Evolutionary conservation across 495 filamentous ascomycete genomes (phyloP).

Genomic region (Penicillium bovifimosum): DNA sequence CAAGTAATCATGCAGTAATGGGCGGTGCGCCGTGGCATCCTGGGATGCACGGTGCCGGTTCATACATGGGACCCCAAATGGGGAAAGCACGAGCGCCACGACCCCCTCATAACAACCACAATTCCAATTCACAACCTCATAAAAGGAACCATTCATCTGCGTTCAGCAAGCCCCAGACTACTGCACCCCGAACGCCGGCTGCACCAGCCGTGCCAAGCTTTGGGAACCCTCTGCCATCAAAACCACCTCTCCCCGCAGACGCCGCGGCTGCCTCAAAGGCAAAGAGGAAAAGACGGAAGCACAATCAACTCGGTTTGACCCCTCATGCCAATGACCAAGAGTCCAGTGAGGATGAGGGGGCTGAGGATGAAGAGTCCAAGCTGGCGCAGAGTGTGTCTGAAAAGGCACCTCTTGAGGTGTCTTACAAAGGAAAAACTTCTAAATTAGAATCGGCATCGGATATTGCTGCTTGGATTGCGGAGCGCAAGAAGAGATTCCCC

Average conservation of each 20-base stretch:
- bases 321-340: slow-evolving; percentile 68
- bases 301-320: slow-evolving; percentile 75
- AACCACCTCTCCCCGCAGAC: slow-evolving; percentile 50
- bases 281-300: slow-evolving; percentile 74
- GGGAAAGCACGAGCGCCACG: slow-evolving; percentile 33
- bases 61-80: slow-evolving; percentile 18
- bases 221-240: slow-evolving; percentile 52
- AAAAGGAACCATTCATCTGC: slow-evolving; percentile 41
- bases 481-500: slow-evolving; percentile 72
- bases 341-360: slow-evolving; percentile 56
- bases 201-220: slow-evolving; percentile 59
- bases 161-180: slow-evolving; percentile 38
- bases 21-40: slow-evolving; percentile 55
- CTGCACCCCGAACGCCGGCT: slow-evolving; percentile 40
- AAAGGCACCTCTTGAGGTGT: slow-evolving; percentile 37
- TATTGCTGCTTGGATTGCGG: slow-evolving; percentile 72
- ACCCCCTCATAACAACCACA: slow-evolving; percentile 42
- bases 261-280: slow-evolving; percentile 28
- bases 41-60: slow-evolving; percentile 32
- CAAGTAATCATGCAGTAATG: slow-evolving; percentile 48
- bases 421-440: slow-evolving; percentile 37
- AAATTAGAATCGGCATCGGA: slow-evolving; percentile 55
- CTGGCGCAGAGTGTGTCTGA: slow-evolving; percentile 31
- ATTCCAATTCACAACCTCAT: slow-evolving; percentile 30
- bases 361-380: slow-evolving; percentile 58